phyloP scores from a whole-genome alignment of 2,329 filamentous ascomycete species.

The Escovopsis weberi region DNA sequence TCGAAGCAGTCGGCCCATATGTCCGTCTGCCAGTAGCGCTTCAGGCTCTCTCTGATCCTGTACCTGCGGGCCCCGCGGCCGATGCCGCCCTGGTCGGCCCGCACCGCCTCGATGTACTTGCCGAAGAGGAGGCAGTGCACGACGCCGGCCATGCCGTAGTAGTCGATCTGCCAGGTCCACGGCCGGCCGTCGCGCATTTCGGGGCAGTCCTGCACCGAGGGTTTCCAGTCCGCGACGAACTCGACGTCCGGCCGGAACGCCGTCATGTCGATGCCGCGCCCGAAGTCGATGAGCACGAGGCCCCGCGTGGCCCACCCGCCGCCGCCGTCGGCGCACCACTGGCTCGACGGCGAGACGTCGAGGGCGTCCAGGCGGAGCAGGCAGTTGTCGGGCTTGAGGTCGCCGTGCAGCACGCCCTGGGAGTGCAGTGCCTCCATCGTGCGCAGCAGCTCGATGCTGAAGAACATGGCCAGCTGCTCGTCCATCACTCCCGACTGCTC shows the following conservation, averaged over 20 bases:
- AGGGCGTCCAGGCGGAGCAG: constrained; percentile 62
- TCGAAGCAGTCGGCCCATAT: constrained; percentile 79
- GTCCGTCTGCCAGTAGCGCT: constrained; percentile 93
- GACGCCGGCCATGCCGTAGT: constrained; percentile 80
- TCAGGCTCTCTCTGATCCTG: constrained; percentile 66
- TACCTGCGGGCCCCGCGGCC: constrained; percentile 51
- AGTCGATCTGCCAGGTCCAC: constrained; percentile 97
- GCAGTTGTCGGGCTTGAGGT: constrained; percentile 92
- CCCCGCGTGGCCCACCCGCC: constrained; percentile 72
- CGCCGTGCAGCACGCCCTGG: constrained; percentile 72
- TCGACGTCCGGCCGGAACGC: constrained; percentile 57
- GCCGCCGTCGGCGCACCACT: constrained; percentile 59
- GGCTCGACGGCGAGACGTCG: constrained; percentile 34
- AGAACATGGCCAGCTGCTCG: constrained; percentile 87
- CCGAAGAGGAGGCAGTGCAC: constrained; percentile 85
- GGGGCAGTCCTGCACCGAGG: constrained; percentile 71
- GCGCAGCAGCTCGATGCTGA: constrained; percentile 78
- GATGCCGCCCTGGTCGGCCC: constrained; percentile 38
- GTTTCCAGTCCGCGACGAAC: constrained; percentile 95
- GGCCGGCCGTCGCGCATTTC: constrained; percentile 90
- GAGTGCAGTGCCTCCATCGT: constrained; percentile 77
- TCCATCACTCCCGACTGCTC: constrained; percentile 69
- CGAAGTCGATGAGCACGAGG: constrained; percentile 83
- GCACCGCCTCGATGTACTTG: constrained; percentile 76
- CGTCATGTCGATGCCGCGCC: constrained; percentile 84